Conservation (phyloP, 108 stramenopile species). For the Asterionellopsis glacialis region DNA sequence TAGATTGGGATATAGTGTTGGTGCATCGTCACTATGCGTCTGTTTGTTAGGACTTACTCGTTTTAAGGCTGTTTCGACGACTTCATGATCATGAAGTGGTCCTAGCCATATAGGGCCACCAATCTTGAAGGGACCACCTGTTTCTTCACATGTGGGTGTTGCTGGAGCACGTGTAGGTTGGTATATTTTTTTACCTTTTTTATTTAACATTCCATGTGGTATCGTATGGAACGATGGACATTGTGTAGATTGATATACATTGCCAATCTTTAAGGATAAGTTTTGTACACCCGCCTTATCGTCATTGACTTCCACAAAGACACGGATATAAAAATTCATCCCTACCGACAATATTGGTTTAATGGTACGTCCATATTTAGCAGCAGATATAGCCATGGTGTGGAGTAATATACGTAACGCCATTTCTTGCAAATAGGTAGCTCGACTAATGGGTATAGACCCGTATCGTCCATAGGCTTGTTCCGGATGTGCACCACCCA, state of each 20-base stretch:
- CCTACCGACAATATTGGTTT: slow-evolving; percentile 90
- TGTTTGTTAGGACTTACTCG: slow-evolving; percentile 44
- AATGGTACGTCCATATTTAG: slow-evolving; percentile 85
- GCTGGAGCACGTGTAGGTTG: slow-evolving; percentile 44
- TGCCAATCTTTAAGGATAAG: slow-evolving; percentile 77
- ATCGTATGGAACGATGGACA: slow-evolving; percentile 88
- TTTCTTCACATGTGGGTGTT: slow-evolving; percentile 52
- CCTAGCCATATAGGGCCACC: slow-evolving; percentile 95
- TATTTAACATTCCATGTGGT: slow-evolving; percentile 46
- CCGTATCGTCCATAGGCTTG: slow-evolving; percentile 93
- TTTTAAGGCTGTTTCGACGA: slow-evolving; percentile 69
- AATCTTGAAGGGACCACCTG: slow-evolving; percentile 79
- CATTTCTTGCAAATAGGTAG: slow-evolving; percentile 92
- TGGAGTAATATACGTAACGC: slow-evolving; percentile 92
- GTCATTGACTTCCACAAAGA: slow-evolving; percentile 94
- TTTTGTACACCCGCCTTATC: slow-evolving; percentile 85
- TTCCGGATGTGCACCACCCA: slow-evolving; percentile 92
- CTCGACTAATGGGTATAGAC: slow-evolving; percentile 77
- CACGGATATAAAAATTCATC: slow-evolving; percentile 96
- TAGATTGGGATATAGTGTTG: slow-evolving; percentile 34
- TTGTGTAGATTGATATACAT: slow-evolving; percentile 89
- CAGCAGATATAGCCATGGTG: slow-evolving; percentile 80
- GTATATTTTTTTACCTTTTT: slow-evolving; percentile 49
- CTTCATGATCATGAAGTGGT: slow-evolving; percentile 88
- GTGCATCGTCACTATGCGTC: slow-evolving; percentile 18